Conservation (phyloP, 1,139 yeast genomes). For the Zhuliangozyma parablackwelliae region DNA sequence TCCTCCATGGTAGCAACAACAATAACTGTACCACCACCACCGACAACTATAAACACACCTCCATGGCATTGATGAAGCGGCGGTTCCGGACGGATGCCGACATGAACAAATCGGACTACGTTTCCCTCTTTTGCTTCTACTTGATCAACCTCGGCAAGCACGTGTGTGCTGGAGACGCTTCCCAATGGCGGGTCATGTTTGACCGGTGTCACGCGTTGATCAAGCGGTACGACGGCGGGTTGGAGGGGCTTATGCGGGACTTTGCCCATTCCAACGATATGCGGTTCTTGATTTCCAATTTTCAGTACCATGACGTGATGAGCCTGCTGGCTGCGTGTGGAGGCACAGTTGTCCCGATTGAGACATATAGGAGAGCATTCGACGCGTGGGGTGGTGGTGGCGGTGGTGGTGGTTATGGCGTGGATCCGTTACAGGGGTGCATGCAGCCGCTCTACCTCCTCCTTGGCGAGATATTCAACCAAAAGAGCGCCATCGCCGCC, state of each 20-base stretch:
- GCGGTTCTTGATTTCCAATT: constrained; percentile 15
- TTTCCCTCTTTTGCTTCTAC: constrained; percentile 3
- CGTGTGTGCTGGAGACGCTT: constrained; percentile 3
- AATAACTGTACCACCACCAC: neutral
- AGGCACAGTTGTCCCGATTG: constrained; percentile 13
- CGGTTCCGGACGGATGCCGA: too few relatives aligned
- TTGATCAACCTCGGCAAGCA: neutral
- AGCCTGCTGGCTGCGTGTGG: constrained; percentile 10
- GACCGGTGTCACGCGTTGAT: constrained; percentile 1
- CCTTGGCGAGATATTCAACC: constrained; percentile 12
- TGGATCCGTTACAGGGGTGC: constrained; percentile 17
- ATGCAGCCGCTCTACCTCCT: constrained; percentile 13
- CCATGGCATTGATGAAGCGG: too few relatives aligned
- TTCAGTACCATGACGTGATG: constrained; percentile 19
- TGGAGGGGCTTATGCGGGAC: constrained; percentile 6
- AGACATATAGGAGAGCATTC: constrained; percentile 10
- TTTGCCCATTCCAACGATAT: constrained; percentile 14
- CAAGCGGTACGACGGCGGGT: constrained; percentile 1
- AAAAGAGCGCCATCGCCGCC: neutral
- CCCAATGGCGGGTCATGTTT: constrained; percentile 2
- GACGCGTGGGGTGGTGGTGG: neutral
- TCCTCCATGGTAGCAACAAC: neutral
- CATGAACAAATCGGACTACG: too few relatives aligned
- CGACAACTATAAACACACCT: too few relatives aligned
- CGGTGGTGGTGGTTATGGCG: constrained; percentile 10